Evolutionary conservation across 768 basidiomycete genomes (phyloP).

Genomic region (Auricularia auricula-judae): DNA sequence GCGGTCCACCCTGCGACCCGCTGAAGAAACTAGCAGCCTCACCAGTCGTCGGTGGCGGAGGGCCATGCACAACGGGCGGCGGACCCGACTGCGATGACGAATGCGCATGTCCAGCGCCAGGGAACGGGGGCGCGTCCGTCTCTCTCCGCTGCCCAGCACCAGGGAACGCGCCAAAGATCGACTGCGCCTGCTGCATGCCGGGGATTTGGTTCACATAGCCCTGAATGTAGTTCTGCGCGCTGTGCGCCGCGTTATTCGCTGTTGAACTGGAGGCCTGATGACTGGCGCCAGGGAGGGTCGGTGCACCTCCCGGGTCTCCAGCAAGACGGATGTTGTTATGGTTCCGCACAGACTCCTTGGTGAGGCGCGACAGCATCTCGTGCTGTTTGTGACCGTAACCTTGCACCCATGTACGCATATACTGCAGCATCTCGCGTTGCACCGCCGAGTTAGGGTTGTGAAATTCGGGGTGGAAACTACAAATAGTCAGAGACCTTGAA

Average conservation of each 20-base stretch:
- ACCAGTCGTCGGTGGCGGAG: constrained; percentile 5
- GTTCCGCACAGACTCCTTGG: constrained; percentile 54
- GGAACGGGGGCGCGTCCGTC: constrained; percentile 7
- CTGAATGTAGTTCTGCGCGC: constrained; percentile 37
- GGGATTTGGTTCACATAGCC: constrained; percentile 38
- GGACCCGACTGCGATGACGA: constrained; percentile 7
- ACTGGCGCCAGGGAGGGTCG: constrained; percentile 32
- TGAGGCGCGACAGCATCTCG: constrained; percentile 43
- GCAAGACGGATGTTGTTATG: constrained; percentile 58
- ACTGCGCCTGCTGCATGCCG: constrained; percentile 33
- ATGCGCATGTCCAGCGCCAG: constrained; percentile 25
- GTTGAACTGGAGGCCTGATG: constrained; percentile 11
- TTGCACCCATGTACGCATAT: constrained; percentile 51
- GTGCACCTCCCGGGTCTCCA: constrained; percentile 35
- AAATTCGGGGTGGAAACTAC: constrained; percentile 79
- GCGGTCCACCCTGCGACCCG: background rate
- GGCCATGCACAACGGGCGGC: constrained; percentile 8
- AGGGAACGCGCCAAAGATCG: constrained; percentile 15
- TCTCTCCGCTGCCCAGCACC: constrained; percentile 13
- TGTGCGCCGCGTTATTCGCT: constrained; percentile 36
- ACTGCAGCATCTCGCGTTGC: constrained; percentile 67
- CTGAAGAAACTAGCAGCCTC: constrained; percentile 10
- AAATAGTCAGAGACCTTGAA: background rate
- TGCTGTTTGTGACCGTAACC: constrained; percentile 36
- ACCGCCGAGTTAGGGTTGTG: constrained; percentile 50